A percentile compares a stretch with the other conserved stretches of the same genome.
Evolutionary conservation across 257 asterid species (phyloP).

Genomic region (Ehretia macrophylla): DNA sequence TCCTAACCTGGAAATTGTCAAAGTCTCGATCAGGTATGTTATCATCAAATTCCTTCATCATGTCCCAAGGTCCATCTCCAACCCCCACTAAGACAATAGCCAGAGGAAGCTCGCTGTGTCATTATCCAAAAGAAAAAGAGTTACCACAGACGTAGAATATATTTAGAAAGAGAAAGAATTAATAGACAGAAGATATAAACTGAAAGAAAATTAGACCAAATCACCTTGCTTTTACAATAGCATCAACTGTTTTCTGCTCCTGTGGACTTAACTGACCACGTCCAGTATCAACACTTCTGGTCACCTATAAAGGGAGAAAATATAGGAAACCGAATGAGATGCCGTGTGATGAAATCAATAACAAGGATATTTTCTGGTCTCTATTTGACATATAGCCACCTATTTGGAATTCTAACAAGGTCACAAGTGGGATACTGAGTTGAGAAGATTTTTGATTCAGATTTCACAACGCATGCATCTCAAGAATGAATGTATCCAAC

Average conservation of each 20-base stretch:
- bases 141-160: conserved; percentile 4
- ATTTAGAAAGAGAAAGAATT: conserved; percentile 3
- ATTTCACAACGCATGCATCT: neutral
- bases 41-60: conserved; percentile 96
- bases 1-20: conserved; percentile 87
- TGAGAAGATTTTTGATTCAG: too few species aligned
- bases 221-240: conserved; percentile 91
- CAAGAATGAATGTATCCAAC: neutral
- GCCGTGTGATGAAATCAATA: neutral
- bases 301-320: conserved; percentile 49
- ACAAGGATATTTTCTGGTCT: neutral
- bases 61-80: conserved; percentile 99
- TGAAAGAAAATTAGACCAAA: conserved; percentile 11
- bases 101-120: conserved; percentile 80
- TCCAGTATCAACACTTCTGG: conserved; percentile 87
- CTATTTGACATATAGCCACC: neutral
- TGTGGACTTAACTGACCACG: conserved; percentile 84
- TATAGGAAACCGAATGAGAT: neutral
- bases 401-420: too few species aligned
- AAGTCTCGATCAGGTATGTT: conserved; percentile 91
- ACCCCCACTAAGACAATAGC: conserved; percentile 94
- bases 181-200: neutral
- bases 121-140: conserved; percentile 11
- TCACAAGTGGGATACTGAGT: too few species aligned
- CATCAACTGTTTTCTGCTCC: conserved; percentile 87